Base-by-base conservation (phyloP, 176 grass and related monocot genomes). In the Paspalum notatum region DNA sequence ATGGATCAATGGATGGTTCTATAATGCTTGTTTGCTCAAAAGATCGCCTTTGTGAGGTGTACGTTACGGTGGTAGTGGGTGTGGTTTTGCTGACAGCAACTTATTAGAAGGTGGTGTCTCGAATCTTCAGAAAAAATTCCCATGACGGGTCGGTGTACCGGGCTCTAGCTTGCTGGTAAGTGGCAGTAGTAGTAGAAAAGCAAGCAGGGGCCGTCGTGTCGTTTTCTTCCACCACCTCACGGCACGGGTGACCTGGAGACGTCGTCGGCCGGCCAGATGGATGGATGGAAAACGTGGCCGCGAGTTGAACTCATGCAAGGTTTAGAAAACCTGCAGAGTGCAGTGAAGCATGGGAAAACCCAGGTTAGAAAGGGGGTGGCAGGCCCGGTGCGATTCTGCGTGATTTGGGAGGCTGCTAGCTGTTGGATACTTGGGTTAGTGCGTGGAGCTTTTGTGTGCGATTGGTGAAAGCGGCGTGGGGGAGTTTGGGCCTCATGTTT, bases 401-500 rank as follows among this genome's bases (percentile, higher is more conserved):
- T 0, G 68, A 74, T 80, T 47, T 73, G 76, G 66, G 46, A 56
- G 22, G 24, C 3, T 41, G 18, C 32, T 32, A 32, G 32, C 32
- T 32, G 32, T 32, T 71, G 66, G 17, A n/a, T n/a, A n/a, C n/a
- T n/a, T n/a, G n/a, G 17, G 13, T 83, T 65, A 74, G 84, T 86
- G 84, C 77, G 60, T 27, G 2, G 2, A 26, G 49, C 84, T 74
- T 85, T 80, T 25, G 60, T 24, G 42, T 66, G 54, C n/a, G 41
- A 80, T 49, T 45, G 69, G 38, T 54, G 60, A 48, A 48, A 73
- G 56, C 22, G 57, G 49, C 7, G 49, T 14, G 38, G 59, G 24
- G 32, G 2, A 50, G 38, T 65, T 20, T 25, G 70, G 69, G 60
- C 84, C 84, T 67, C 60, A 86, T 74, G 77, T 80, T 74, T 48